Conservation (phyloP, 331 rosid genomes). For the Phaseolus coccineus region DNA sequence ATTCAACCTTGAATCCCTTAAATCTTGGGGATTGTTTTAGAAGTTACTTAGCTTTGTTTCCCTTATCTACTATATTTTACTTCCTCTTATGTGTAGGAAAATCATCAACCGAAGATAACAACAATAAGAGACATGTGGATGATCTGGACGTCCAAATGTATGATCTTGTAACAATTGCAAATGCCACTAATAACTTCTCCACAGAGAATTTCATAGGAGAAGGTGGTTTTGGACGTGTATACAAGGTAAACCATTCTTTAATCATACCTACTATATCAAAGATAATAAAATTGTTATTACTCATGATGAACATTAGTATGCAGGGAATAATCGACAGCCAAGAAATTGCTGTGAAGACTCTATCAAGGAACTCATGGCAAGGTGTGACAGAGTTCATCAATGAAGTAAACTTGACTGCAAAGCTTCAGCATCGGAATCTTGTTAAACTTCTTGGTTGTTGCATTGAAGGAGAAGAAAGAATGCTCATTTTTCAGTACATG, state of each 20-base stretch:
- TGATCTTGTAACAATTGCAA: not conserved
- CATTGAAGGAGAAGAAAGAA: not conserved
- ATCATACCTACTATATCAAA: too few relatives aligned
- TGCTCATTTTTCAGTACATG: slow-evolving; percentile 25
- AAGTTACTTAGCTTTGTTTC: too few relatives aligned
- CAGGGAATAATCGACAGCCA: slow-evolving; percentile 55
- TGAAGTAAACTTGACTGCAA: slow-evolving; percentile 21
- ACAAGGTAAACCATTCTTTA: not conserved
- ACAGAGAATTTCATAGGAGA: slow-evolving; percentile 39
- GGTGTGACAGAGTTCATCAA: slow-evolving; percentile 15
- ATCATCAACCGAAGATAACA: too few relatives aligned
- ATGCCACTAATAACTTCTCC: slow-evolving; percentile 1
- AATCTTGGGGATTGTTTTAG: too few relatives aligned
- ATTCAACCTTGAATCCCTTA: too few relatives aligned
- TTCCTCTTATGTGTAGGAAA: too few relatives aligned
- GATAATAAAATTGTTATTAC: not conserved
- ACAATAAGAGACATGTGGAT: not conserved
- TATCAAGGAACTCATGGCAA: slow-evolving; percentile 7
- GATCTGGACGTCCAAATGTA: not conserved
- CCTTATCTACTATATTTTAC: too few relatives aligned
- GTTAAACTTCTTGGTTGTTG: slow-evolving; percentile 25
- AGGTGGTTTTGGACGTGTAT: slow-evolving; percentile 53
- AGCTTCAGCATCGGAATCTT: slow-evolving; percentile 19
- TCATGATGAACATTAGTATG: not conserved
- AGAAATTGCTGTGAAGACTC: slow-evolving; percentile 49